phyloP scores from a whole-genome alignment of 305 asterid genomes.

The Fraxinus sp. region DNA sequence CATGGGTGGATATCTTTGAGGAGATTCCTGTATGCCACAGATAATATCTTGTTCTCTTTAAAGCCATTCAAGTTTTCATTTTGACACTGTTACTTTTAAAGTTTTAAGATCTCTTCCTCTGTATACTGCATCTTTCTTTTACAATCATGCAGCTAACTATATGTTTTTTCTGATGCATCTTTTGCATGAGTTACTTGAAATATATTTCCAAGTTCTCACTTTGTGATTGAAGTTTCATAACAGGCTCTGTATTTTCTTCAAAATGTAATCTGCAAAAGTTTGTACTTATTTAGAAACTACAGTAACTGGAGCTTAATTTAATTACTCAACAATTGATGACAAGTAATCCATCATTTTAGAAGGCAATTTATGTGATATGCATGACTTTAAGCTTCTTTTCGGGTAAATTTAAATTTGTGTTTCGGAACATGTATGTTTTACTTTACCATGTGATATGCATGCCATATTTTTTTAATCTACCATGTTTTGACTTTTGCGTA shows the following conservation, averaged over 20 bases:
- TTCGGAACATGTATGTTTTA: neutral
- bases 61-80: neutral
- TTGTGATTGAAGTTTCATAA: neutral
- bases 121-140: neutral
- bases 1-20: slow-evolving; percentile 98
- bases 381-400: neutral
- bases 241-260: neutral
- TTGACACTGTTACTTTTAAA: neutral
- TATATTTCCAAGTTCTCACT: neutral
- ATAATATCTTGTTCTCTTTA: slow-evolving; percentile 9
- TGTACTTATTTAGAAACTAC: neutral
- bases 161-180: neutral
- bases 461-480: neutral
- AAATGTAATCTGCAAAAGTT: neutral
- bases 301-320: neutral
- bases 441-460: neutral
- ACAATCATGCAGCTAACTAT: neutral
- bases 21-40: slow-evolving; percentile 80
- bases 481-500: neutral
- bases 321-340: neutral
- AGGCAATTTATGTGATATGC: neutral
- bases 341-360: neutral
- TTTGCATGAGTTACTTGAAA: neutral
- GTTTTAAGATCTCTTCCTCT: neutral
- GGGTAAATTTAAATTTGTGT: neutral